A percentile compares a stretch with the other conserved stretches of the same genome.
Evolutionary conservation across 805 yeast genomes (phyloP).

Genomic region (Tetrapisispora iriomotensis): DNA sequence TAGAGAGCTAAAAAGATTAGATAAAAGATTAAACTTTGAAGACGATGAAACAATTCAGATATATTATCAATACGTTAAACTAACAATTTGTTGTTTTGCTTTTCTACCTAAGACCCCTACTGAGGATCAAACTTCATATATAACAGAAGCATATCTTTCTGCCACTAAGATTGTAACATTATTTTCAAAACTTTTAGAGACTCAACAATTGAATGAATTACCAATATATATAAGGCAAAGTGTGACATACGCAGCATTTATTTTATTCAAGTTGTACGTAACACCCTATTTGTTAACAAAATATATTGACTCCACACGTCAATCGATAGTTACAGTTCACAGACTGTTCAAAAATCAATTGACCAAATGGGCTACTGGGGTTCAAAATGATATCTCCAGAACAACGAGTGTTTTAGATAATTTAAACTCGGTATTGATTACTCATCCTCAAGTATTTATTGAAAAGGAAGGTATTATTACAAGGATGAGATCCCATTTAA

Average conservation of each 20-base stretch:
- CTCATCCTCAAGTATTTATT: constrained; percentile 75
- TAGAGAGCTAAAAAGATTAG: constrained; percentile 64
- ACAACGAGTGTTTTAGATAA: constrained; percentile 87
- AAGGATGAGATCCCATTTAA: constrained; percentile 83
- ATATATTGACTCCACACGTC: constrained; percentile 81
- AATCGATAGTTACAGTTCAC: constrained; percentile 88
- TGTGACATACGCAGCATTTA: constrained; percentile 69
- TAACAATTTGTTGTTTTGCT: constrained; percentile 81
- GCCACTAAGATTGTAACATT: constrained; percentile 78
- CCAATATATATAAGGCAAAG: constrained; percentile 84
- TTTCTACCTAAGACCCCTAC: constrained; percentile 83
- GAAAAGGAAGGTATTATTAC: constrained; percentile 68
- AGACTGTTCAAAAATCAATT: constrained; percentile 77
- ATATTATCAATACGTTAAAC: constrained; percentile 64
- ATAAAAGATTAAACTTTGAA: constrained; percentile 55
- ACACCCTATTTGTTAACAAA: constrained; percentile 58
- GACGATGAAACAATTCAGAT: constrained; percentile 62
- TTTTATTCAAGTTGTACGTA: constrained; percentile 70
- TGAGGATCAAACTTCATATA: constrained; percentile 78
- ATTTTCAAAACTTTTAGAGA: constrained; percentile 59
- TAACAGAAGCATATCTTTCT: constrained; percentile 67
- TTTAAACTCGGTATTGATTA: constrained; percentile 73
- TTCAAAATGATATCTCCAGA: constrained; percentile 82
- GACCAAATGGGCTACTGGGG: constrained; percentile 77
- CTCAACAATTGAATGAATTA: constrained; percentile 63